Percentiles rank a stretch among this genome's conserved stretches.
phyloP scores from a whole-genome alignment of 1,284 basidiomycete species.

The Polyporus tsugae region DNA sequence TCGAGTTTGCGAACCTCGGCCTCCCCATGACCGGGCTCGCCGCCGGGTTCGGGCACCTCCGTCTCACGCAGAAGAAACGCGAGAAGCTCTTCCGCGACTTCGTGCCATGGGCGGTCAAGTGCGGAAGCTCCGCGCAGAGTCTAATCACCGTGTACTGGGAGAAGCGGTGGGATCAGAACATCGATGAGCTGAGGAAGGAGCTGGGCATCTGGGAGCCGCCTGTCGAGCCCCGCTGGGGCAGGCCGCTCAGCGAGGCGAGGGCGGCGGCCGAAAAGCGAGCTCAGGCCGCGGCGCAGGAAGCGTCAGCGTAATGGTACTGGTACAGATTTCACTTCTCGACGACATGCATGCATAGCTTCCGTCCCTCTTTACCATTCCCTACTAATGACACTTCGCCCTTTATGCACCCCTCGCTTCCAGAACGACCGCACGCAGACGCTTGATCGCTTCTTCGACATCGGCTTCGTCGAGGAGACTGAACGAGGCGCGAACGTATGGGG shows the following conservation, averaged over 20 bases:
- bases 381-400: conserved; percentile 6
- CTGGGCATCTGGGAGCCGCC: conserved; percentile 87
- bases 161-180: conserved; percentile 87
- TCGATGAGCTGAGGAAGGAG: conserved; percentile 83
- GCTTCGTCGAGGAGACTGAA: conserved; percentile 79
- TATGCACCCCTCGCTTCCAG: conserved; percentile 43
- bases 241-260: conserved; percentile 63
- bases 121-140: conserved; percentile 77
- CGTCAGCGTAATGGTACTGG: conserved; percentile 9
- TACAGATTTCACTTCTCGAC: not conserved
- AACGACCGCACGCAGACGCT: conserved; percentile 71
- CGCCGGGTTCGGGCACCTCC: conserved; percentile 77
- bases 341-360: conserved; percentile 6
- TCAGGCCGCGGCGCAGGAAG: conserved; percentile 18
- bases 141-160: conserved; percentile 97
- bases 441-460: conserved; percentile 82
- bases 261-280: conserved; percentile 46
- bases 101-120: conserved; percentile 90
- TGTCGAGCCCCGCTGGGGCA: conserved; percentile 63
- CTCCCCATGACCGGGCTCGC: conserved; percentile 91
- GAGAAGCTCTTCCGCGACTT: conserved; percentile 78
- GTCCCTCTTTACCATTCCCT: not conserved
- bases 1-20: conserved; percentile 93
- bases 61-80: conserved; percentile 64
- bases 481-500: conserved; percentile 80